Percentiles rank a stretch among this genome's conserved stretches.
phyloP scores from a whole-genome alignment of 2,329 filamentous ascomycete genomes.

The Pezicula rhizophila region DNA sequence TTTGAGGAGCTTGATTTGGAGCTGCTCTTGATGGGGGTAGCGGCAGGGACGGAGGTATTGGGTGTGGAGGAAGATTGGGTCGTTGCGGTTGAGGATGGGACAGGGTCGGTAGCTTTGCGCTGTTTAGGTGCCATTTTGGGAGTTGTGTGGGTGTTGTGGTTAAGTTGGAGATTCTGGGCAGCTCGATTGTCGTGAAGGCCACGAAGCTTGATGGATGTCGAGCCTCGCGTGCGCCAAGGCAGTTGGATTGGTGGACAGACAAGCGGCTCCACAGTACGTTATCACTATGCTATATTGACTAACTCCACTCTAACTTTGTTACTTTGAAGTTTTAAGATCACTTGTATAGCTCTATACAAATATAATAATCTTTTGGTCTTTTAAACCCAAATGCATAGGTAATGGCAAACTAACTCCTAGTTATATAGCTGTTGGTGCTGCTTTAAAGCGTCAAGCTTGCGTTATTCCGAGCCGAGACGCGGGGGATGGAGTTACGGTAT shows the following conservation, averaged over 20 bases:
- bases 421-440: no score
- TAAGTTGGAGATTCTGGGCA: constrained; percentile 4
- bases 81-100: constrained; percentile 14
- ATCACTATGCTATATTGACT: no score
- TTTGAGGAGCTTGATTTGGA: constrained; percentile 14
- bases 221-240: constrained; percentile 3
- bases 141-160: constrained; percentile 5
- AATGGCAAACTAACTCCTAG: no score
- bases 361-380: no score
- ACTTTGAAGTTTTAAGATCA: no score
- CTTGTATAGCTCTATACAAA: no score
- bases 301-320: no score
- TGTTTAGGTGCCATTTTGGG: constrained; percentile 47
- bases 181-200: constrained; percentile 12
- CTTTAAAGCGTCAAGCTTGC: no score
- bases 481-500: no score
- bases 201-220: constrained; percentile 20
- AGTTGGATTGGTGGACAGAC: constrained; percentile 2
- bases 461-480: no score
- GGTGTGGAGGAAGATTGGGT: constrained; percentile 16
- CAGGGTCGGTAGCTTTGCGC: constrained; percentile 28
- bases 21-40: constrained; percentile 12
- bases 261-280: not conserved
- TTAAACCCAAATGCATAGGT: no score
- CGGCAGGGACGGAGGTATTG: constrained; percentile 21